phyloP scores from a whole-genome alignment of 768 basidiomycete species.

The Pleurotus tuoliensis region DNA sequence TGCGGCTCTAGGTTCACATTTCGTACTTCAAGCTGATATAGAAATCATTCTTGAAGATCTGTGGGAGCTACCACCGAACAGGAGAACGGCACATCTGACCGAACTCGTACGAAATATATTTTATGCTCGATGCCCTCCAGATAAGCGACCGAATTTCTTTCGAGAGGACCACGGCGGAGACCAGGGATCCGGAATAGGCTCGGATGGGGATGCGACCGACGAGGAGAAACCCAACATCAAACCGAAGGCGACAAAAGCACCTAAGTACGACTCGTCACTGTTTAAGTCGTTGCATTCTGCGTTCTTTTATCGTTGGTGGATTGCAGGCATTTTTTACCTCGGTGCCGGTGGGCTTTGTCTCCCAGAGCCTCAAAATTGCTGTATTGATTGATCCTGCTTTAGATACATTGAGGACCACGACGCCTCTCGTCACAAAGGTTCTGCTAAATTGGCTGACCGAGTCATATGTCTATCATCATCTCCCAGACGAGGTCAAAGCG shows the following conservation, averaged over 20 bases:
- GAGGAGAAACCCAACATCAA: slow-evolving; percentile 12
- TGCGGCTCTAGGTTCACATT: not conserved
- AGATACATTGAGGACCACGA: slow-evolving; percentile 43
- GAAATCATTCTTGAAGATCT: slow-evolving; percentile 35
- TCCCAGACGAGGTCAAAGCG: slow-evolving; percentile 25
- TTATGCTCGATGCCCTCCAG: slow-evolving; percentile 46
- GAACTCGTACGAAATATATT: slow-evolving; percentile 42
- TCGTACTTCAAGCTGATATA: not conserved
- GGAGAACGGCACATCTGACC: slow-evolving; percentile 34
- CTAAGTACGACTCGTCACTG: slow-evolving; percentile 44
- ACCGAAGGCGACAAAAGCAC: slow-evolving; percentile 6
- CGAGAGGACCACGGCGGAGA: slow-evolving; percentile 15
- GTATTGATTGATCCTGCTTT: slow-evolving; percentile 7
- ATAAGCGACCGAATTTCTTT: slow-evolving; percentile 36
- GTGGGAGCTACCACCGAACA: slow-evolving; percentile 42
- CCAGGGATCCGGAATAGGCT: slow-evolving; percentile 1
- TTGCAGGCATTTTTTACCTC: slow-evolving; percentile 44
- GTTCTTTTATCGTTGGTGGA: slow-evolving; percentile 45
- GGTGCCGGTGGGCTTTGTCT: slow-evolving; percentile 28
- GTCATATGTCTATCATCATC: slow-evolving; percentile 32
- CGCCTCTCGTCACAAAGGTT: slow-evolving; percentile 45
- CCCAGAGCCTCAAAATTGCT: not conserved
- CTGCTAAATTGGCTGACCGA: slow-evolving; percentile 44
- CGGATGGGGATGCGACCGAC: not conserved
- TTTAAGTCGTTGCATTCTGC: slow-evolving; percentile 43